Conservation (phyloP, 306 rosid species). For the Castanopsis chinensis region DNA sequence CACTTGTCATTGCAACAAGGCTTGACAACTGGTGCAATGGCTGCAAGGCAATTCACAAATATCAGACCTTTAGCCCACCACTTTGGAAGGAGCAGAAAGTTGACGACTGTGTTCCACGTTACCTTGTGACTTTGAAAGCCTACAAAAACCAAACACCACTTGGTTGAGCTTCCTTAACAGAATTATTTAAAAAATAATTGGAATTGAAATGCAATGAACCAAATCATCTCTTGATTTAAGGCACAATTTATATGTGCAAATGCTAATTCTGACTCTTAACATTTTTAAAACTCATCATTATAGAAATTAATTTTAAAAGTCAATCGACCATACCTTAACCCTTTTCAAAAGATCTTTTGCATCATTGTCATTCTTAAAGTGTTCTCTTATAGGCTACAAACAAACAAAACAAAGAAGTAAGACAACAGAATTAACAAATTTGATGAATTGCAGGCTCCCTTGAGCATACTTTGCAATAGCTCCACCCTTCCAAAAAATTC, state of each 20-base stretch:
- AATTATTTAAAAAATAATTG: background rate
- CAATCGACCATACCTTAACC: conserved; percentile 57
- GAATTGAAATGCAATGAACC: no score
- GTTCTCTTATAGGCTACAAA: conserved; percentile 76
- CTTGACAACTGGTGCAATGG: background rate
- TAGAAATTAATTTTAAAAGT: background rate
- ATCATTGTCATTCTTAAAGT: conserved; percentile 61
- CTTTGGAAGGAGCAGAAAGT: background rate
- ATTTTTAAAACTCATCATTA: background rate
- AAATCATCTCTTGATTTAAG: background rate
- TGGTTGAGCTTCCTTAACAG: background rate
- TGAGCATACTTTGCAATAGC: background rate
- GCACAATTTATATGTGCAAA: background rate
- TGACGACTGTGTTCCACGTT: background rate
- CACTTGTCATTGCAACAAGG: no score
- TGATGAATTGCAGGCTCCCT: background rate
- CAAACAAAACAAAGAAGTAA: conserved; percentile 14
- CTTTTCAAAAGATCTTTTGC: conserved; percentile 70
- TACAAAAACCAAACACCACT: conserved; percentile 11
- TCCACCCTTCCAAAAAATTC: no score
- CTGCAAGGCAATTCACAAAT: background rate
- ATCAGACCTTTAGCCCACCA: background rate
- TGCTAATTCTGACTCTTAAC: background rate
- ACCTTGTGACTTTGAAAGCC: conserved; percentile 45
- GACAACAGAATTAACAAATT: background rate